phyloP scores from a whole-genome alignment of 2,329 filamentous ascomycete species.

The Stromatinia cepivora region DNA sequence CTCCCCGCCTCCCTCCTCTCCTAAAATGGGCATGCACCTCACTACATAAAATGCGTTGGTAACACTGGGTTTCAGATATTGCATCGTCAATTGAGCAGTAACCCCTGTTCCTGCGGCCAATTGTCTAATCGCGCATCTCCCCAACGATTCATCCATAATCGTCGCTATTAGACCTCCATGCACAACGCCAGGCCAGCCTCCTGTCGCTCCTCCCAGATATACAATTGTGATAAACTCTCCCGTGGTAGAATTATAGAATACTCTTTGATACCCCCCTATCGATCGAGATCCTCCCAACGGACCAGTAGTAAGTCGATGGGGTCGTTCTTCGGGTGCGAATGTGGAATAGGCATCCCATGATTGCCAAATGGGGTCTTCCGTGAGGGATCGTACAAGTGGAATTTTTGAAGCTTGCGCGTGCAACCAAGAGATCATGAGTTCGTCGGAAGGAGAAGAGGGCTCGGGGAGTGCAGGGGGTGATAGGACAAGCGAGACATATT shows the following conservation, averaged over 20 bases:
- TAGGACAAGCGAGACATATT: conserved; percentile 45
- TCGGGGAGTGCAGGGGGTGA: conserved; percentile 47
- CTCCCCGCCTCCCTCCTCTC: conserved; percentile 32
- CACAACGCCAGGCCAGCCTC: conserved; percentile 70
- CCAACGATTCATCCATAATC: conserved; percentile 67
- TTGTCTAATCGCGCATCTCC: conserved; percentile 56
- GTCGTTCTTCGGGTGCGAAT: conserved; percentile 27
- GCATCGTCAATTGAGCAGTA: conserved; percentile 58
- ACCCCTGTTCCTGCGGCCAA: conserved; percentile 54
- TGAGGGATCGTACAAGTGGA: conserved; percentile 50
- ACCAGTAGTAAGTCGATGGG: conserved; percentile 45
- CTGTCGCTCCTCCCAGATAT: conserved; percentile 63
- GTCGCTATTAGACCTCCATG: conserved; percentile 72
- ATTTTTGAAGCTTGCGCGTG: conserved; percentile 47
- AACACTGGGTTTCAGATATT: conserved; percentile 61
- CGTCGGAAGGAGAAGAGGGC: conserved; percentile 47
- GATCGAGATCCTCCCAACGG: conserved; percentile 47
- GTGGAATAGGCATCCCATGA: conserved; percentile 48
- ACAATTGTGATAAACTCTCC: conserved; percentile 63
- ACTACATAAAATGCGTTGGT: conserved; percentile 66
- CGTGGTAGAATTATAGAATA: conserved; percentile 62
- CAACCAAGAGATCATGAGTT: conserved; percentile 45
- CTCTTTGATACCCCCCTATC: conserved; percentile 54
- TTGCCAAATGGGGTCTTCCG: conserved; percentile 46
- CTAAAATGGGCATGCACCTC: conserved; percentile 48